Evolutionary conservation across 352 stramenopile genomes (phyloP), one percentile per base, ranked within the genome.

Genomic region (Globisporangium uncinulatum): DNA sequence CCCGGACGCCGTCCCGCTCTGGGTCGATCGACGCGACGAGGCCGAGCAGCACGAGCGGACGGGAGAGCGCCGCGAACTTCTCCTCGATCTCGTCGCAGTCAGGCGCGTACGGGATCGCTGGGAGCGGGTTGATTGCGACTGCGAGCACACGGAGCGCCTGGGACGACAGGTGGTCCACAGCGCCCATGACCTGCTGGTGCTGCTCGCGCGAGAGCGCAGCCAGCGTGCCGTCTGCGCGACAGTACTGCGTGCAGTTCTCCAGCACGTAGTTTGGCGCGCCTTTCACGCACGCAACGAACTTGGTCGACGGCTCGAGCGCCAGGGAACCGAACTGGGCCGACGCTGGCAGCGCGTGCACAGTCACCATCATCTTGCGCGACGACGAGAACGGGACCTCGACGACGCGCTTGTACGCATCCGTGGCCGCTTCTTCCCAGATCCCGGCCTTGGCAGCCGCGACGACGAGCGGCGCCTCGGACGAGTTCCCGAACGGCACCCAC

Each of bases 311-410:
- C 0, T 65, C 65, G 7, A 87, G 51, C 15, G 44, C 19, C 3
- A 91, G 45, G 1, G 56, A 66, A 42, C 76, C 75, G 21, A 84
- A 76, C 68, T 74, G 73, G 1, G 64, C 65, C 1, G 58, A 59
- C 21, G 59, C 32, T 6, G 76, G 74, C 5, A 90, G 44, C 0
- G 64, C 59, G 47, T 87, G 80, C 14, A 90, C 72, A 6, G 79
- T 90, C 37, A 90, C 66, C 96, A 99, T 99, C 63, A 86, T 89
- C 72, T 99, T 99, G 24, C 88, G 79, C 9, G 96, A 92, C 13
- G 91, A 98, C 21, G 73, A 96, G 74, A 99, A 99, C 0, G 94
- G 89, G 44, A 98, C 84, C 77, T 98, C 93, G 15, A 84, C 78
- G 0, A 92, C 39, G 11, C 95, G 81, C 29, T 78, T 83, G 74